phyloP scores from a whole-genome alignment of 1,284 basidiomycete genomes.

The Cryptococcus sp. region DNA sequence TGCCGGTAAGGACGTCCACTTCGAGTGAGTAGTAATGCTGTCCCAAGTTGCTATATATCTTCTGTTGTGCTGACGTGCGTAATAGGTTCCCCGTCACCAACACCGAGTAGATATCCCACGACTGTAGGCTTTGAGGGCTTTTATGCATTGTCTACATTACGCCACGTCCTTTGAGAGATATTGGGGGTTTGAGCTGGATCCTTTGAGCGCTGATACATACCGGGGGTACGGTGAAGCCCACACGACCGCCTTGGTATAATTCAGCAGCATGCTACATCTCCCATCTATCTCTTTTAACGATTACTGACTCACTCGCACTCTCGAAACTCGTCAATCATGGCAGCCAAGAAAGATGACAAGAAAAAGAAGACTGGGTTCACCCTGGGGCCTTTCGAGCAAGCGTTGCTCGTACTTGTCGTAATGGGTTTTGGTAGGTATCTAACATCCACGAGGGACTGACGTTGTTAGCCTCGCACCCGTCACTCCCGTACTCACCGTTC shows the following conservation, averaged over 20 bases:
- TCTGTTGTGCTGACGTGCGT: not conserved
- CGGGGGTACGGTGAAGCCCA: too few relatives aligned
- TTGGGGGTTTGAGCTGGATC: too few relatives aligned
- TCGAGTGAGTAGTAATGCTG: constrained; percentile 40
- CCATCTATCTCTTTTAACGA: not conserved
- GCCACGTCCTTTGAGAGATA: not conserved
- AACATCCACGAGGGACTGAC: constrained; percentile 4
- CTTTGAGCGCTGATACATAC: too few relatives aligned
- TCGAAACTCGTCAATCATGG: constrained; percentile 7
- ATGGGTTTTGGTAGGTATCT: constrained; percentile 36
- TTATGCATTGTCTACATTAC: constrained; percentile 42
- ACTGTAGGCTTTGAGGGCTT: constrained; percentile 27
- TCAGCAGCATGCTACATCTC: too few relatives aligned
- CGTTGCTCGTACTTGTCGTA: constrained; percentile 29
- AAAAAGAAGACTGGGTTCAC: constrained; percentile 25
- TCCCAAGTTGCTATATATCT: not conserved
- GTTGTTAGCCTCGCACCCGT: constrained; percentile 25
- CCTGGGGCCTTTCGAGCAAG: constrained; percentile 42
- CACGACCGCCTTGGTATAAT: too few relatives aligned
- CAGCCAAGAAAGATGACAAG: constrained; percentile 22
- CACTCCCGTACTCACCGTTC: constrained; percentile 31
- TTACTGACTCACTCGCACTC: not conserved
- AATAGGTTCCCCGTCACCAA: constrained; percentile 48
- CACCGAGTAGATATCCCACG: constrained; percentile 40
- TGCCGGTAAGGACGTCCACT: constrained; percentile 55